Conservation (phyloP, 345 rosid genomes). For the Syzygium grande region DNA sequence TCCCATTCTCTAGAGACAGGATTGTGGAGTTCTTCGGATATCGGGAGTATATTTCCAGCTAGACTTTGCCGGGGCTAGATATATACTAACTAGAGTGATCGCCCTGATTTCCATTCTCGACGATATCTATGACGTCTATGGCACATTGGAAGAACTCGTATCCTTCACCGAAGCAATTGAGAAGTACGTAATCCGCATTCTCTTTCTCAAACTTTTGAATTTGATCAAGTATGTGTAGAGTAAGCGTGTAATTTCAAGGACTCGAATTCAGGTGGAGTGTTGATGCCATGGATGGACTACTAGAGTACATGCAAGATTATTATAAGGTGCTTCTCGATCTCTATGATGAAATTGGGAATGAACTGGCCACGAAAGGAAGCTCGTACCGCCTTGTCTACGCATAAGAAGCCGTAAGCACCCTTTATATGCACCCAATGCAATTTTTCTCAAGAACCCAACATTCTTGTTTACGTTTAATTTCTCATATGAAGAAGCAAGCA, state of each 20-base stretch:
- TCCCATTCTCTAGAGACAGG: too few species aligned
- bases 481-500: neutral
- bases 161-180: neutral
- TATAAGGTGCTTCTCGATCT: neutral
- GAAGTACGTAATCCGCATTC: neutral
- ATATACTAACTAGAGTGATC: neutral
- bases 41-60: neutral
- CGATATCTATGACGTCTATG: constrained; percentile 10
- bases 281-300: neutral
- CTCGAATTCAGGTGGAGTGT: neutral
- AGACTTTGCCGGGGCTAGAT: neutral
- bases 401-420: neutral
- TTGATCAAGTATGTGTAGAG: neutral
- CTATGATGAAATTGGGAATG: neutral
- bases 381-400: neutral
- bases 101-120: constrained; percentile 1
- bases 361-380: neutral
- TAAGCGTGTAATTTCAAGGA: too few species aligned
- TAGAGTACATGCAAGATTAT: neutral
- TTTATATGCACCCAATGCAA: neutral
- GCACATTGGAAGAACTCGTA: constrained; percentile 2
- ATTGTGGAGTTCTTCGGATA: too few species aligned
- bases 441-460: neutral
- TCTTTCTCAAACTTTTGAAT: neutral
- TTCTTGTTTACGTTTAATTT: neutral